Conservation (phyloP, 2,329 filamentous ascomycete species). For the Onygena corvina region DNA sequence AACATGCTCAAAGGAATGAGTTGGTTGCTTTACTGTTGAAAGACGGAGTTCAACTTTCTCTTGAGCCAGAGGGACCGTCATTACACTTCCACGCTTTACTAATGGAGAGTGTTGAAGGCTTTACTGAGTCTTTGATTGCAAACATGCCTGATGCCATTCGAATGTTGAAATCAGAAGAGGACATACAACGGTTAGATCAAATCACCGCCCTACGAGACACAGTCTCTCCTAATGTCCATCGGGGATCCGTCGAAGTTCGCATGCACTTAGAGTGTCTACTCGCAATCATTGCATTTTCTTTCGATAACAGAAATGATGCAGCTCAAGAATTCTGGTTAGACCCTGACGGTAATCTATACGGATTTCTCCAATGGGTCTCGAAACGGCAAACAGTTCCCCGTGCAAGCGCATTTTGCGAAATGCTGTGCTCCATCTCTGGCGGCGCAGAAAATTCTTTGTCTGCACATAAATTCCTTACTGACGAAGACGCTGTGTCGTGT, state of each 20-base stretch:
- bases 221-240: slow-evolving; percentile 30
- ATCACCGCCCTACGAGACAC: slow-evolving; percentile 36
- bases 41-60: slow-evolving; percentile 57
- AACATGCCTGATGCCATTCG: slow-evolving; percentile 89
- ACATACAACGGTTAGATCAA: slow-evolving; percentile 53
- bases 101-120: slow-evolving; percentile 71
- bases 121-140: slow-evolving; percentile 84
- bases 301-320: slow-evolving; percentile 71
- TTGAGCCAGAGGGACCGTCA: slow-evolving; percentile 58
- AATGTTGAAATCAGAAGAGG: slow-evolving; percentile 74
- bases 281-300: slow-evolving; percentile 82
- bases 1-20: slow-evolving; percentile 71
- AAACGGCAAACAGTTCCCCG: slow-evolving; percentile 89
- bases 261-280: slow-evolving; percentile 77
- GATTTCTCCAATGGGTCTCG: slow-evolving; percentile 96
- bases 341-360: slow-evolving; percentile 81
- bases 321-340: slow-evolving; percentile 86
- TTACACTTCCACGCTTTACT: slow-evolving; percentile 59
- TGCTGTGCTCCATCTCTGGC: slow-evolving; percentile 77
- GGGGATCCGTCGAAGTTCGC: slow-evolving; percentile 31
- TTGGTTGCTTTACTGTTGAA: slow-evolving; percentile 73
- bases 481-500: slow-evolving; percentile 63
- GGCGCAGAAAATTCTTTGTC: slow-evolving; percentile 71
- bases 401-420: slow-evolving; percentile 91
- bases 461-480: slow-evolving; percentile 73